A percentile compares a stretch with the other conserved stretches of the same genome.
These are phyloP conservation scores for Hypoxylon lienhwacheense DNA, from an alignment of 495 filamentous ascomycete genomes.

Conservation along the genomic window DNA sequence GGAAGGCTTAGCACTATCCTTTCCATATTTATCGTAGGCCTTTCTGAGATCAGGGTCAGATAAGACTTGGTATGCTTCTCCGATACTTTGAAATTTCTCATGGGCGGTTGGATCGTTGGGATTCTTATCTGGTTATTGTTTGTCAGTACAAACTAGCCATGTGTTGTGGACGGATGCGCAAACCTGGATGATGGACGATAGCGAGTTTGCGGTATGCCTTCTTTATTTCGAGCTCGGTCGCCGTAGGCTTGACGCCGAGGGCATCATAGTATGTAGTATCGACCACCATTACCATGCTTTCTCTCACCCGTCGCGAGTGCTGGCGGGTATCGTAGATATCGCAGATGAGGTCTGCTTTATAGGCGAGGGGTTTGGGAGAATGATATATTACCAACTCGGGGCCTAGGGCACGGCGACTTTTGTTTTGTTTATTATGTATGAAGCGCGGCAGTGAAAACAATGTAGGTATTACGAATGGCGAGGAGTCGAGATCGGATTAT, in stretches of 20 bases:
- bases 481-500: too few relatives aligned
- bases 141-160: not conserved
- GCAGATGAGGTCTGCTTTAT: too few relatives aligned
- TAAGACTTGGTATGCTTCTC: slow-evolving; percentile 97
- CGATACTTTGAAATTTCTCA: slow-evolving; percentile 89
- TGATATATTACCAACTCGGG: too few relatives aligned
- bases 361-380: too few relatives aligned
- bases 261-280: slow-evolving; percentile 90
- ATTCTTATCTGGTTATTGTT: slow-evolving; percentile 78
- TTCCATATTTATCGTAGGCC: slow-evolving; percentile 95
- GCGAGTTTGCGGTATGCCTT: slow-evolving; percentile 98
- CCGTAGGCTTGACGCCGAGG: slow-evolving; percentile 82
- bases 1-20: slow-evolving; percentile 82
- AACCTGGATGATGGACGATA: slow-evolving; percentile 69
- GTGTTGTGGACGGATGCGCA: slow-evolving; percentile 1
- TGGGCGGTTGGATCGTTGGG: slow-evolving; percentile 94
- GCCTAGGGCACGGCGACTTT: too few relatives aligned
- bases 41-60: slow-evolving; percentile 82
- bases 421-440: too few relatives aligned
- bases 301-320: slow-evolving; percentile 5
- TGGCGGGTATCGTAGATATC: not conserved
- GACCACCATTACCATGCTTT: slow-evolving; percentile 81
- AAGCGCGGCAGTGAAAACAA: slow-evolving; percentile 5
- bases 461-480: too few relatives aligned
- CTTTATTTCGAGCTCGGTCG: slow-evolving; percentile 96